Conservation (phyloP, 2,329 filamentous ascomycete species). For the Xylaria arbuscula region DNA sequence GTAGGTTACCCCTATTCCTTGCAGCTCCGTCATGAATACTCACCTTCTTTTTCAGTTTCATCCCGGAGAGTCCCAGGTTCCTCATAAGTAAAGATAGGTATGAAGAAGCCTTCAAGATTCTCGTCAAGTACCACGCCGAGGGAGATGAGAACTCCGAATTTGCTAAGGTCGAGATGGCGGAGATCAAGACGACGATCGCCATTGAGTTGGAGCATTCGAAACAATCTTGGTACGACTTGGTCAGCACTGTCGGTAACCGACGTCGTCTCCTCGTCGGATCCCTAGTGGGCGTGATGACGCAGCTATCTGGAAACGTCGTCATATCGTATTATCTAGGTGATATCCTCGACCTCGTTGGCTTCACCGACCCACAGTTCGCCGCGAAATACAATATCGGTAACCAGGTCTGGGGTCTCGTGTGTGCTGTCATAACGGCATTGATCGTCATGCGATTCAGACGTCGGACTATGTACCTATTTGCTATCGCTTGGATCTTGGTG, state of each 20-base stretch:
- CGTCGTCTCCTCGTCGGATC: constrained; percentile 61
- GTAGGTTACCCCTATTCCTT: constrained; percentile 39
- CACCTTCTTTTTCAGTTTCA: constrained; percentile 40
- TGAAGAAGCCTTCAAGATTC: constrained; percentile 49
- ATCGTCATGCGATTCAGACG: constrained; percentile 59
- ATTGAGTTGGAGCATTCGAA: constrained; percentile 60
- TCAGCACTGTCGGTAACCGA: constrained; percentile 62
- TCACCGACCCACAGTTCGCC: constrained; percentile 55
- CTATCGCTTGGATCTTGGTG: constrained; percentile 60
- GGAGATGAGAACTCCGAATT: constrained; percentile 59
- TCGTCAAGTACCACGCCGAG: constrained; percentile 57
- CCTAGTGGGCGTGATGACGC: constrained; percentile 64
- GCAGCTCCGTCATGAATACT: neutral
- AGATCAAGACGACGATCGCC: constrained; percentile 63
- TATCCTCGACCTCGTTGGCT: constrained; percentile 59
- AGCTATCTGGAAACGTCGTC: constrained; percentile 64
- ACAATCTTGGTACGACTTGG: constrained; percentile 64
- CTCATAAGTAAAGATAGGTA: constrained; percentile 49
- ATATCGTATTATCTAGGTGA: constrained; percentile 61
- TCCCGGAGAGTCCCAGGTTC: constrained; percentile 49
- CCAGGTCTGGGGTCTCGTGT: constrained; percentile 60
- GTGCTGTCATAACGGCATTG: constrained; percentile 56
- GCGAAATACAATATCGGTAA: constrained; percentile 60
- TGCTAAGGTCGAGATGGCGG: constrained; percentile 62
- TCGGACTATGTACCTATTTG: constrained; percentile 63